phyloP scores from a whole-genome alignment of 2,329 filamentous ascomycete genomes.

The Claviceps pazoutovae region DNA sequence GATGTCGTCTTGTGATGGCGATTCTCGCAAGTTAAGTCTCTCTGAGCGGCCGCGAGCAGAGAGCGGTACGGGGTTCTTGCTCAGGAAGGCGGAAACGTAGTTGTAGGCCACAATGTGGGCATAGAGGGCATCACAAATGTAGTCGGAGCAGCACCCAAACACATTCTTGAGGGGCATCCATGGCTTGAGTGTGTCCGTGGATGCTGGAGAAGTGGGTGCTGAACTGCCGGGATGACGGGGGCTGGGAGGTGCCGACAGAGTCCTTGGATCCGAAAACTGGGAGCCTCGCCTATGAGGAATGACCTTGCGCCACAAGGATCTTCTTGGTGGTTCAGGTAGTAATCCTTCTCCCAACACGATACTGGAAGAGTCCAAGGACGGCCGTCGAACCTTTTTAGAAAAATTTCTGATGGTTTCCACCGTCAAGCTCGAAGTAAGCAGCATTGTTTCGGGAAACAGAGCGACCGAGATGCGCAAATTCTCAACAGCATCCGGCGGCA shows the following conservation, averaged over 20 bases:
- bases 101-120: slow-evolving; percentile 46
- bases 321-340: slow-evolving; percentile 9
- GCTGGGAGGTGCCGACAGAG: neutral
- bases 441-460: slow-evolving; percentile 47
- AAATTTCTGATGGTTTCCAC: slow-evolving; percentile 44
- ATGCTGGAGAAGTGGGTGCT: slow-evolving; percentile 8
- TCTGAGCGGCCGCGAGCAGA: slow-evolving; percentile 6
- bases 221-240: slow-evolving; percentile 4
- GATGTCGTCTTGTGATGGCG: slow-evolving; percentile 21
- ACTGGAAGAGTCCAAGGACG: slow-evolving; percentile 12
- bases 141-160: slow-evolving; percentile 37
- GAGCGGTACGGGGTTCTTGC: slow-evolving; percentile 10
- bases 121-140: slow-evolving; percentile 44
- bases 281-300: slow-evolving; percentile 16
- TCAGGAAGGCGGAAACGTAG: slow-evolving; percentile 31
- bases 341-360: slow-evolving; percentile 10
- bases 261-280: slow-evolving; percentile 1
- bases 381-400: slow-evolving; percentile 37
- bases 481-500: slow-evolving; percentile 40
- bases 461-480: slow-evolving; percentile 38
- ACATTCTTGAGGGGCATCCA: slow-evolving; percentile 36
- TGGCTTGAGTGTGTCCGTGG: slow-evolving; percentile 15
- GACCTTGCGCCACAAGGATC: slow-evolving; percentile 24
- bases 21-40: slow-evolving; percentile 10
- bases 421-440: slow-evolving; percentile 38